Evolutionary conservation across 2,329 filamentous ascomycete species (phyloP), one percentile per base, ranked within the genome.

Genomic region (Periconia digitata): DNA sequence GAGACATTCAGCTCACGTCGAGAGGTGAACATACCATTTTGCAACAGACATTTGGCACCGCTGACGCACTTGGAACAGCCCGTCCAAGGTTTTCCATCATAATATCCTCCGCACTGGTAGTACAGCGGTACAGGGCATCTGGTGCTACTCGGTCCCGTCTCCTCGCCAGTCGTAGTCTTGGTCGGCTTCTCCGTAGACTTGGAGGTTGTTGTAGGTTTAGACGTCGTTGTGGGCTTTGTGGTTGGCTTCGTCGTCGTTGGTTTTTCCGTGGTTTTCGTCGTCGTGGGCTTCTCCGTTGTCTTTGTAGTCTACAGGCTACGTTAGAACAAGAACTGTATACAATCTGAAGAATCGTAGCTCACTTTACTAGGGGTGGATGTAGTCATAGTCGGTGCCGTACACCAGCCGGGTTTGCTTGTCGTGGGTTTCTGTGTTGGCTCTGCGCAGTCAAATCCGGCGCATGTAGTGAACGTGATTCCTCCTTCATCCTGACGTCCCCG

Each of bases 111-210:
- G 32, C 63, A 67, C 36, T 66, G 55, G 37, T 66, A 67, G 49
- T 65, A 65, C 22, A 64, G 46, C 17, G 64, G 63, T 4, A 67
- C 63, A 20, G 64, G 64, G 43, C 64, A 67, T 37, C 46, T 53
- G 0, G 64, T 65, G 47, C 62, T 65, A 45, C 62, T 66, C 15
- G 64, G 64, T 1, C 64, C 63, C 3, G 43, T 38, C 29, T 58
- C 60, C 16, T 55, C 59, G 5, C 41, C 40, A 23, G 41, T 22
- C n/a, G 18, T 27, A 13, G n/a, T 56, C 18, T 47, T 56, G 5
- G 57, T 49, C 4, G 48, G 52, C 15, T 51, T 45, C 38, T 42
- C 40, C 6, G 47, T 37, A 2, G 51, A 41, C 37, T 50, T 53
- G 42, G 50, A 43, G 12, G 54, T 54, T 50, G 50, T 43, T 13